Evolutionary conservation across 495 filamentous ascomycete genomes (phyloP).

Genomic region (Hypoxylon intermedium): DNA sequence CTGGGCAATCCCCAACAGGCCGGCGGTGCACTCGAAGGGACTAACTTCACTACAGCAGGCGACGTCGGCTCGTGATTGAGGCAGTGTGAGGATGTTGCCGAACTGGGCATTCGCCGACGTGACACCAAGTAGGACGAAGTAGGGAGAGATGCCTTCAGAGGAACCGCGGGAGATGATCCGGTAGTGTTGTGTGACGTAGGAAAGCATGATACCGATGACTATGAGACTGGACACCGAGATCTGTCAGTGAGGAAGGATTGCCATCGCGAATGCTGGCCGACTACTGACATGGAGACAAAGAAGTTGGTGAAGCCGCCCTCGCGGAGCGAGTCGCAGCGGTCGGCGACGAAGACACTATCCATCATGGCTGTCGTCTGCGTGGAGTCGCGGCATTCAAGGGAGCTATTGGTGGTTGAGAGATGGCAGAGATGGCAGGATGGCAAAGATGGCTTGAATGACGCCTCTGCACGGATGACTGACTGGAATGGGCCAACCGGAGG

Average conservation of each 20-base stretch:
- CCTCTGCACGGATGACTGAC: constrained; percentile 7
- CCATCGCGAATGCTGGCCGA: too few relatives aligned
- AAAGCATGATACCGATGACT: constrained; percentile 86
- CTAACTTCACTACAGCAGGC: constrained; percentile 83
- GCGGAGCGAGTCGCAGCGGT: constrained; percentile 60
- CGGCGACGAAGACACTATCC: constrained; percentile 44
- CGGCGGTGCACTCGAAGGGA: constrained; percentile 82
- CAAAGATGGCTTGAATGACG: neutral
- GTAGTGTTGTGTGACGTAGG: constrained; percentile 92
- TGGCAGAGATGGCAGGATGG: too few relatives aligned
- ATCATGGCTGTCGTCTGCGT: constrained; percentile 32
- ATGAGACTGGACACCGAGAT: constrained; percentile 68
- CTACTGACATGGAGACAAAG: constrained; percentile 64
- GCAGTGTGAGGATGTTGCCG: constrained; percentile 87
- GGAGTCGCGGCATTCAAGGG: too few relatives aligned
- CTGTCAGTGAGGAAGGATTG: too few relatives aligned
- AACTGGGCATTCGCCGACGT: constrained; percentile 87
- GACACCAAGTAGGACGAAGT: constrained; percentile 89
- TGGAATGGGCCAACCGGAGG: constrained; percentile 16
- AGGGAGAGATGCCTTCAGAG: constrained; percentile 94
- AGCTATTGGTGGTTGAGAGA: too few relatives aligned
- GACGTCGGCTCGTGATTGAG: constrained; percentile 76
- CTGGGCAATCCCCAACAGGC: constrained; percentile 85
- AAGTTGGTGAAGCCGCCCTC: constrained; percentile 65
- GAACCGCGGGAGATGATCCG: constrained; percentile 86